phyloP scores from a whole-genome alignment of 192 early-diverging fungal species.

The Geranomyces variabilis region DNA sequence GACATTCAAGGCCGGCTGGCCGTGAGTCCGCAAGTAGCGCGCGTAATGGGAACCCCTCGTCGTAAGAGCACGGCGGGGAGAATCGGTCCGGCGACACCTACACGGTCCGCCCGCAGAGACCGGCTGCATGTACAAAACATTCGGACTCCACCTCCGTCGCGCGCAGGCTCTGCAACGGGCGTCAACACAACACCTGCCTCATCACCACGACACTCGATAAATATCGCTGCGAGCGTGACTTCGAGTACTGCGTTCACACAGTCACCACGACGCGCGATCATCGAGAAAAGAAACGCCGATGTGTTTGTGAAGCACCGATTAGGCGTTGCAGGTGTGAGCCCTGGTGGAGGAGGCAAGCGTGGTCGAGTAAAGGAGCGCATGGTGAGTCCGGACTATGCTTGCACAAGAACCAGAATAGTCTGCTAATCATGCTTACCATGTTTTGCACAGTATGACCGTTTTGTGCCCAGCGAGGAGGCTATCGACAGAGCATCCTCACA shows the following conservation, averaged over 20 bases:
- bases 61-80: conserved; percentile 25
- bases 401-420: neutral
- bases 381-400: conserved; percentile 13
- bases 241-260: neutral
- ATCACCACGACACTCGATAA: conserved; percentile 1
- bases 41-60: conserved; percentile 23
- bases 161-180: neutral
- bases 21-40: conserved; percentile 26
- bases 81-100: conserved; percentile 20
- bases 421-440: no score
- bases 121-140: conserved; percentile 16
- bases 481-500: conserved; percentile 73
- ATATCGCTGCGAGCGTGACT: conserved; percentile 1
- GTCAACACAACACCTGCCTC: neutral
- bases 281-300: conserved; percentile 19
- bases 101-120: conserved; percentile 10
- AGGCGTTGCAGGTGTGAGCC: conserved; percentile 32
- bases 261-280: conserved; percentile 17
- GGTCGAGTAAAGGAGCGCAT: conserved; percentile 26
- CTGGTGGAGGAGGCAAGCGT: conserved; percentile 24
- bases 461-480: conserved; percentile 79
- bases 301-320: conserved; percentile 26
- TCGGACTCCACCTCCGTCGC: conserved; percentile 5
- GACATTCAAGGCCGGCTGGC: conserved; percentile 10
- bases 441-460: conserved; percentile 70